Evolutionary conservation across 257 asterid species (phyloP), one percentile per base, ranked within the genome.

Genomic region (Ballota nigra): DNA sequence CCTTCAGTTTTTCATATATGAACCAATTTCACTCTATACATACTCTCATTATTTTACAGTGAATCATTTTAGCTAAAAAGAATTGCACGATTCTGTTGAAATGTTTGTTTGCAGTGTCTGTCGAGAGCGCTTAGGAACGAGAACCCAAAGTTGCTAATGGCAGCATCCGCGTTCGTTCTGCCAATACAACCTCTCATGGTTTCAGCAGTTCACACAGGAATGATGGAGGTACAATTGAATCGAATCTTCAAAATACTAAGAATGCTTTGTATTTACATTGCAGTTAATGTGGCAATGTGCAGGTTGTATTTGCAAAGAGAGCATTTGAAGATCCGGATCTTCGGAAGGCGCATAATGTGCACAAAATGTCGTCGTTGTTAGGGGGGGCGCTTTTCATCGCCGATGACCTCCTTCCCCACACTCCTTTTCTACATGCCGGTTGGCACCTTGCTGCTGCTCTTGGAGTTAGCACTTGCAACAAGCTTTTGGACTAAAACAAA

Each of bases 391-490:
- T 92, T 34, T 92, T 89, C 84, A 52, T 89, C 4, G 98, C 98
- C 0, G 96, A 92, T 43, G 96, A 89, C 53, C 43, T 87, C 6
- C 86, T 83, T 66, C 88, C 96, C 12, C 79, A 87, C 58, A 84
- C 98, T 38, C 96, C 98, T 24, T 92, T 73, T 71, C 82, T 92
- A 29, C 98, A 92, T 78, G 96, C 96, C 65, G 96, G 89, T 70
- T 89, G 98, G 98, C 98, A 89, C 81, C 86, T 92, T 76, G 96
- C 97, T 61, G 97, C 97, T 83, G 96, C 97, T 68, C 62, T 87
- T 49, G 96, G 96, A 56, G 96, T 92, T 29, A 45, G 83, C 78
- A 86, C 98, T 68, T 89, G 93, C 79, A 92, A 92, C 88, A 89
- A 88, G 70, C 96, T 92, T 69, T 78, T 91, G 64, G 83, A 82